phyloP scores from a whole-genome alignment of 2,329 filamentous ascomycete genomes.

The Fusarium sp. region DNA sequence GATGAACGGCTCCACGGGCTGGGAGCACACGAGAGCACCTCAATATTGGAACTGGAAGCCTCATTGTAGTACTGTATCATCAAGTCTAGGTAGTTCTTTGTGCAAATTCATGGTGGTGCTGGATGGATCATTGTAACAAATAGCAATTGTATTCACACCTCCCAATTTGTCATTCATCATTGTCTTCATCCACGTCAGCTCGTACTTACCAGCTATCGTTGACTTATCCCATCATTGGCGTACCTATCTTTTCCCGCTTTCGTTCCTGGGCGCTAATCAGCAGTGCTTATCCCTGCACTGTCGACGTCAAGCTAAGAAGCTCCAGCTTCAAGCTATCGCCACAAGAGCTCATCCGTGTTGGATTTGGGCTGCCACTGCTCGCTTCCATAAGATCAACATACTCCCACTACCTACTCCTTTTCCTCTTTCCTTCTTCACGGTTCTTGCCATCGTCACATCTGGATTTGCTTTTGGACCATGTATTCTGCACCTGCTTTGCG shows the following conservation, averaged over 20 bases:
- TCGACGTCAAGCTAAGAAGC: constrained; percentile 38
- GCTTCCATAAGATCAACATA: constrained; percentile 25
- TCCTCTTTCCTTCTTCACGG: background rate
- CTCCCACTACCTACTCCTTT: background rate
- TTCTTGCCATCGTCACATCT: background rate
- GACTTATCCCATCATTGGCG: constrained; percentile 11
- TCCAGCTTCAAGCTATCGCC: constrained; percentile 38
- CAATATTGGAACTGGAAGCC: background rate
- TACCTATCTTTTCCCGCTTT: constrained; percentile 42
- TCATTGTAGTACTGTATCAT: background rate
- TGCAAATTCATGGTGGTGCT: background rate
- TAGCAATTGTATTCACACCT: constrained; percentile 9
- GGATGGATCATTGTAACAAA: constrained; percentile 6
- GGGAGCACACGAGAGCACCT: background rate
- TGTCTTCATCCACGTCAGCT: constrained; percentile 8
- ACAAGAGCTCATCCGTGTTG: constrained; percentile 26
- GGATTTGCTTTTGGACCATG: constrained; percentile 21
- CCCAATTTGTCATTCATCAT: background rate
- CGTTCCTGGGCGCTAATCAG: constrained; percentile 33
- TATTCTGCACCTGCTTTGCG: constrained; percentile 49
- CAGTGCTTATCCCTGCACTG: constrained; percentile 31
- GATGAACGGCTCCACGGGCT: background rate
- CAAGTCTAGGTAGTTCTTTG: background rate
- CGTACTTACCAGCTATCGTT: constrained; percentile 4
- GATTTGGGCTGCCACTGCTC: constrained; percentile 18